phyloP scores from a whole-genome alignment of 345 rosid genomes.

The Salix viminalis region DNA sequence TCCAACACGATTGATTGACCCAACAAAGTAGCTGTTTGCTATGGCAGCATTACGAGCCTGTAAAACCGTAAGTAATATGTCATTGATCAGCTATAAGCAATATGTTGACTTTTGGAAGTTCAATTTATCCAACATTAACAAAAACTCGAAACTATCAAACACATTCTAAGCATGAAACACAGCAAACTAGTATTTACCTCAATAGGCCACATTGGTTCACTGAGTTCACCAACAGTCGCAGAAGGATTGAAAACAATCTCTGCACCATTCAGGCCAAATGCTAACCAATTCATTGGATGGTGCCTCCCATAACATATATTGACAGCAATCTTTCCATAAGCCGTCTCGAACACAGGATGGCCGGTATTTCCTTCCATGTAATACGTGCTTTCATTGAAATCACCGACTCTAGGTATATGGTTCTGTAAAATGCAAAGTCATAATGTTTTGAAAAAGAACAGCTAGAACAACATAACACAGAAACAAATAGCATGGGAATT shows the following conservation, averaged over 20 bases:
- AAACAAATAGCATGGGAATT: constrained; percentile 4
- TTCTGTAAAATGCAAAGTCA: constrained; percentile 50
- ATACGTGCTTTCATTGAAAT: constrained; percentile 95
- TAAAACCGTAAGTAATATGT: constrained; percentile 3
- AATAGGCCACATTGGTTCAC: constrained; percentile 99
- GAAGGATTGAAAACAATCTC: constrained; percentile 99
- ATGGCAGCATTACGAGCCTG: constrained; percentile 97
- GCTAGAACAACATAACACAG: neutral
- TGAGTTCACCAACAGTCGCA: constrained; percentile 94
- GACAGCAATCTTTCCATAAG: constrained; percentile 75
- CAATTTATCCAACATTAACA: neutral
- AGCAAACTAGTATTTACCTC: constrained; percentile 46
- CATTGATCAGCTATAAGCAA: neutral
- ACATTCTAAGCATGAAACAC: neutral
- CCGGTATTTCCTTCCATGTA: constrained; percentile 98
- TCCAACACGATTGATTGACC: constrained; percentile 95
- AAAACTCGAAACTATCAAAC: neutral
- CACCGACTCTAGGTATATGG: constrained; percentile 95
- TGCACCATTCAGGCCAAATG: constrained; percentile 94
- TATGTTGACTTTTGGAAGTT: neutral
- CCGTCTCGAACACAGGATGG: constrained; percentile 94
- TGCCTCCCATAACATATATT: constrained; percentile 96
- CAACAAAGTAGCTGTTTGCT: constrained; percentile 93
- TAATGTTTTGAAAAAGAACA: constrained; percentile 3
- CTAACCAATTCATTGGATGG: constrained; percentile 93